These are phyloP conservation scores for Pseudotsuga menziesii DNA, from an alignment of 75 land plant species.

Conservation along the genomic window DNA sequence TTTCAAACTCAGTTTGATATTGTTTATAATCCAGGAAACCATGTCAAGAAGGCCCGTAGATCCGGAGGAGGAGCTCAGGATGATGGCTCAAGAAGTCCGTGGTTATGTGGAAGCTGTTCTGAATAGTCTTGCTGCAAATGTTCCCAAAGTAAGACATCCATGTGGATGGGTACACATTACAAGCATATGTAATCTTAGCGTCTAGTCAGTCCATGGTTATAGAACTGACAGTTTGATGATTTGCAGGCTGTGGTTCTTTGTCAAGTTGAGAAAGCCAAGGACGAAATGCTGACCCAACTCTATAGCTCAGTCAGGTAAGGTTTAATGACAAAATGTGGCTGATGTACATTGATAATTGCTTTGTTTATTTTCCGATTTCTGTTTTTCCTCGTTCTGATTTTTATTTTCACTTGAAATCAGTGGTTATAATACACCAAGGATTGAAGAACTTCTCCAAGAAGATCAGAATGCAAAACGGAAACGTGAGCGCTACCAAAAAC, in stretches of 20 bases:
- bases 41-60: conserved; percentile 80
- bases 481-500: conserved; percentile 68
- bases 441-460: conserved; percentile 84
- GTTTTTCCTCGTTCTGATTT: neutral
- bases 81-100: conserved; percentile 99
- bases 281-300: conserved; percentile 94
- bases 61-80: conserved; percentile 94
- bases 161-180: neutral
- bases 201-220: neutral
- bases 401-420: conserved; percentile 21
- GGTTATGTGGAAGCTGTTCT: conserved; percentile 99
- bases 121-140: conserved; percentile 95
- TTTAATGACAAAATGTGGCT: neutral
- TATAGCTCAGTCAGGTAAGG: conserved; percentile 88
- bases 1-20: neutral
- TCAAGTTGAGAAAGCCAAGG: conserved; percentile 98
- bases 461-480: conserved; percentile 81
- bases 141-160: conserved; percentile 70
- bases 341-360: neutral
- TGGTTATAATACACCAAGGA: conserved; percentile 63
- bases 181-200: neutral
- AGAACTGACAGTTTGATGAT: conserved; percentile 7
- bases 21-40: conserved; percentile 44
- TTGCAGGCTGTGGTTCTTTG: conserved; percentile 94
- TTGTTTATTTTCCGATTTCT: neutral